These are phyloP conservation scores for Didymella glomerata DNA, from an alignment of 2,329 filamentous ascomycete genomes.

Conservation along the genomic window DNA sequence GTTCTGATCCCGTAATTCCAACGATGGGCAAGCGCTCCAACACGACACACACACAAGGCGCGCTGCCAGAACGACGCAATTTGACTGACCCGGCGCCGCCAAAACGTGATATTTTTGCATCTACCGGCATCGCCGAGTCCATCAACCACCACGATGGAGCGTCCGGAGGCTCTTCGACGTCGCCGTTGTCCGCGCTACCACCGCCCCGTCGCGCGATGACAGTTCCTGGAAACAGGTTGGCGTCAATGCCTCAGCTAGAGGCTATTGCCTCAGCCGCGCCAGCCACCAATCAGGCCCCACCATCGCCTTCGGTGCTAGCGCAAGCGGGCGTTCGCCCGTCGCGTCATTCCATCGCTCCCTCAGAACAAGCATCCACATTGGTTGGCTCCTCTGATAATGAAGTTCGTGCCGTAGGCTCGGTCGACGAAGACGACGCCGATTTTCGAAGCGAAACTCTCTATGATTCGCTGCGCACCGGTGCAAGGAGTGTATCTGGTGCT, in stretches of 20 bases:
- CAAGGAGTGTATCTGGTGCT: slow-evolving; percentile 69
- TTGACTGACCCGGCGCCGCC: slow-evolving; percentile 43
- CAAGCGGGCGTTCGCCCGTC: slow-evolving; percentile 54
- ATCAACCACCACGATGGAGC: slow-evolving; percentile 24
- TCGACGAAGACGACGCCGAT: slow-evolving; percentile 80
- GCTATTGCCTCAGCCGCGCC: slow-evolving; percentile 40
- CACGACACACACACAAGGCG: slow-evolving; percentile 46
- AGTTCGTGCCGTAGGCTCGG: slow-evolving; percentile 68
- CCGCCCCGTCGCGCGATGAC: slow-evolving; percentile 24
- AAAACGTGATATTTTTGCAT: slow-evolving; percentile 43
- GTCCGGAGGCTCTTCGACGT: slow-evolving; percentile 32
- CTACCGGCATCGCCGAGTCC: slow-evolving; percentile 32
- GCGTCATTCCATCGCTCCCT: slow-evolving; percentile 64
- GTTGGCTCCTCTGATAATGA: slow-evolving; percentile 74
- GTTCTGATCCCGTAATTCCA: slow-evolving; percentile 45
- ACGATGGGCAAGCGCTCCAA: slow-evolving; percentile 51
- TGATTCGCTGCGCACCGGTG: slow-evolving; percentile 77
- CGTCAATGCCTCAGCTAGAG: slow-evolving; percentile 45
- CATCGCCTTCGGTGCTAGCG: slow-evolving; percentile 45
- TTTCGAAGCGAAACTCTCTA: slow-evolving; percentile 79
- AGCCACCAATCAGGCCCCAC: slow-evolving; percentile 46
- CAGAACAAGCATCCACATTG: slow-evolving; percentile 70
- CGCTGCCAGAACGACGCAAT: slow-evolving; percentile 51
- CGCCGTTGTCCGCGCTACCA: slow-evolving; percentile 33
- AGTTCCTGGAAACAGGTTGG: slow-evolving; percentile 36